Percentiles rank a stretch among this genome's conserved stretches.
Conservation (phyloP, 1,284 basidiomycete species). For the Tylopilus sp. region DNA sequence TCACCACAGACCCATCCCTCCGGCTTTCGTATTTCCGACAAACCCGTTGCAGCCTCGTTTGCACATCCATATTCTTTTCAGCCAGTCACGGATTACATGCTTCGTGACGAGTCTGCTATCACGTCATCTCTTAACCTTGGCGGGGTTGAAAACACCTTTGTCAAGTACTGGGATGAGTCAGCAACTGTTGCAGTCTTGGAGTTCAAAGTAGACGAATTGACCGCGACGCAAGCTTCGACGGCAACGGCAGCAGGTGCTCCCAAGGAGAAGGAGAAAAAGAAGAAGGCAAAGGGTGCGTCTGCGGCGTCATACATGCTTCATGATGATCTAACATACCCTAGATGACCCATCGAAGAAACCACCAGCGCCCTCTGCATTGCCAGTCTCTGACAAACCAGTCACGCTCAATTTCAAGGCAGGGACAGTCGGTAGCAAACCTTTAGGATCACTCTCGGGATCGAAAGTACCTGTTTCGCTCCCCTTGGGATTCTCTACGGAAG, state of each 20-base stretch:
- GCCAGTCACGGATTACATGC: constrained; percentile 64
- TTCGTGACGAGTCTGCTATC: constrained; percentile 70
- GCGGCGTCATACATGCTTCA: constrained; percentile 5
- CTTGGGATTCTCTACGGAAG: constrained; percentile 51
- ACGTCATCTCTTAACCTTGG: constrained; percentile 60
- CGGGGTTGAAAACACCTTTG: constrained; percentile 64
- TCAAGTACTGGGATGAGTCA: constrained; percentile 79
- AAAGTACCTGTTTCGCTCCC: constrained; percentile 41
- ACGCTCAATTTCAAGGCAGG: constrained; percentile 64
- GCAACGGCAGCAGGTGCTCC: constrained; percentile 21
- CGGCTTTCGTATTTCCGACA: constrained; percentile 82
- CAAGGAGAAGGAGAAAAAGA: constrained; percentile 64
- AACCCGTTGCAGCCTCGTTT: constrained; percentile 83
- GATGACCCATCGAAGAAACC: constrained; percentile 29
- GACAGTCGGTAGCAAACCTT: constrained; percentile 39
- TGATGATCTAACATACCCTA: constrained; percentile 11
- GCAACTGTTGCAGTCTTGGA: constrained; percentile 67
- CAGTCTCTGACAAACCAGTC: constrained; percentile 71
- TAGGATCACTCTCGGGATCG: constrained; percentile 19
- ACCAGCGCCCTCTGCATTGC: constrained; percentile 47
- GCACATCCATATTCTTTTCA: constrained; percentile 84
- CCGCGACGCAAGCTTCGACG: constrained; percentile 33
- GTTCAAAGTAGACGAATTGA: constrained; percentile 70
- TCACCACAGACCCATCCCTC: constrained; percentile 78
- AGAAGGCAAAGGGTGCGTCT: constrained; percentile 49